phyloP scores from a whole-genome alignment of 2,329 filamentous ascomycete species.

The Cercospora sesami region DNA sequence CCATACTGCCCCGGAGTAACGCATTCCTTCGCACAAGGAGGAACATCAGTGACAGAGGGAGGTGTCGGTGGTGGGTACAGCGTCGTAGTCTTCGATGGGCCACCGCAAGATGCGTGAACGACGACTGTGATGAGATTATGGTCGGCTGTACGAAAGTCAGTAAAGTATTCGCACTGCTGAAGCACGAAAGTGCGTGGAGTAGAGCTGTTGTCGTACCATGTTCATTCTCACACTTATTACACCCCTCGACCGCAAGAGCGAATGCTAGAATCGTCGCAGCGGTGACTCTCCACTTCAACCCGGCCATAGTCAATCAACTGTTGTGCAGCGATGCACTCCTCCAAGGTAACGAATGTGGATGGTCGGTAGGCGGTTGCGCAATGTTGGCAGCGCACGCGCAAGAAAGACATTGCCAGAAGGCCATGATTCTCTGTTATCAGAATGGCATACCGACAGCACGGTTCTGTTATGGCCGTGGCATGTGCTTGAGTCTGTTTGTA shows the following conservation, averaged over 20 bases:
- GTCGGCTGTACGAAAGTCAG: background rate
- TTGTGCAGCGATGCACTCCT: background rate
- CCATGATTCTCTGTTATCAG: slow-evolving; percentile 2
- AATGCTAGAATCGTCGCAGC: background rate
- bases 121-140: slow-evolving; percentile 8
- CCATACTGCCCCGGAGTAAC: slow-evolving; percentile 1
- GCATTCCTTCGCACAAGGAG: slow-evolving; percentile 1
- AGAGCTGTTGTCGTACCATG: background rate
- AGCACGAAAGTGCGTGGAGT: background rate
- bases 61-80: slow-evolving; percentile 3
- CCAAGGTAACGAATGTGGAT: background rate
- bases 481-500: background rate
- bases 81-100: slow-evolving; percentile 4
- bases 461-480: slow-evolving; percentile 14
- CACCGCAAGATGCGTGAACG: slow-evolving; percentile 10
- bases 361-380: background rate
- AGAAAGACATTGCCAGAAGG: background rate
- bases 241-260: slow-evolving; percentile 1
- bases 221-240: slow-evolving; percentile 1
- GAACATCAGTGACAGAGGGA: slow-evolving; percentile 6
- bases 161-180: background rate
- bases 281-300: background rate
- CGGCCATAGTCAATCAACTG: background rate
- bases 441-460: background rate
- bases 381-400: background rate